Evolutionary conservation across 2,329 filamentous ascomycete genomes (phyloP).

Genomic region (Amauroascus niger): DNA sequence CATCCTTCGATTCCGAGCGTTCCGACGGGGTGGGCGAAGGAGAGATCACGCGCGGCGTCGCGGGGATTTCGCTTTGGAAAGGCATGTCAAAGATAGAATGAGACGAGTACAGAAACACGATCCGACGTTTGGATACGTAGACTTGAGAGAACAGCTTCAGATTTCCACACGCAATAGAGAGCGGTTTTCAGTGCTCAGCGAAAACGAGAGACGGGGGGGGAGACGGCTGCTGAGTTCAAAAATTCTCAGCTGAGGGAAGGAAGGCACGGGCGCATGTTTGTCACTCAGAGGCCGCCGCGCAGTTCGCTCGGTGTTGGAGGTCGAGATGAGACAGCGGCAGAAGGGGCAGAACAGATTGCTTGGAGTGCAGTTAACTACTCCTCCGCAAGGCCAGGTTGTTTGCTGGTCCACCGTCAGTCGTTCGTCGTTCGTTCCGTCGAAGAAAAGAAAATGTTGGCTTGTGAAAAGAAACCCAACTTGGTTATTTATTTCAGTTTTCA

Average conservation of each 20-base stretch:
- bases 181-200: neutral
- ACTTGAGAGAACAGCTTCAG: neutral
- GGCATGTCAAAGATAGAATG: slow-evolving; percentile 34
- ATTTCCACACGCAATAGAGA: neutral
- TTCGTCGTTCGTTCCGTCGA: neutral
- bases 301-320: neutral
- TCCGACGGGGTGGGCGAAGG: slow-evolving; percentile 65
- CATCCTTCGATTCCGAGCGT: slow-evolving; percentile 42
- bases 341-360: neutral
- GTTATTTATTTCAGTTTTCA: too few species aligned
- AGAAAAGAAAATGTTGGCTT: too few species aligned
- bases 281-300: neutral
- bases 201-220: neutral
- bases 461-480: too few species aligned
- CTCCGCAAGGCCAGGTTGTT: neutral
- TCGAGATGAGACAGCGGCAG: neutral
- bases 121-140: neutral
- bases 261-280: slow-evolving; percentile 6
- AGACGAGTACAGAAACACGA: neutral
- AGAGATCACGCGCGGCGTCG: slow-evolving; percentile 78
- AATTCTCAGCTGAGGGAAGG: neutral
- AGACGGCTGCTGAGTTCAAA: too few species aligned
- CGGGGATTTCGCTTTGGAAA: slow-evolving; percentile 52
- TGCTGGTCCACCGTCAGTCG: neutral
- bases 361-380: neutral